Evolutionary conservation across 495 filamentous ascomycete species (phyloP), one percentile per base, ranked within the genome.

Genomic region (Lasiosphaeria miniovina): DNA sequence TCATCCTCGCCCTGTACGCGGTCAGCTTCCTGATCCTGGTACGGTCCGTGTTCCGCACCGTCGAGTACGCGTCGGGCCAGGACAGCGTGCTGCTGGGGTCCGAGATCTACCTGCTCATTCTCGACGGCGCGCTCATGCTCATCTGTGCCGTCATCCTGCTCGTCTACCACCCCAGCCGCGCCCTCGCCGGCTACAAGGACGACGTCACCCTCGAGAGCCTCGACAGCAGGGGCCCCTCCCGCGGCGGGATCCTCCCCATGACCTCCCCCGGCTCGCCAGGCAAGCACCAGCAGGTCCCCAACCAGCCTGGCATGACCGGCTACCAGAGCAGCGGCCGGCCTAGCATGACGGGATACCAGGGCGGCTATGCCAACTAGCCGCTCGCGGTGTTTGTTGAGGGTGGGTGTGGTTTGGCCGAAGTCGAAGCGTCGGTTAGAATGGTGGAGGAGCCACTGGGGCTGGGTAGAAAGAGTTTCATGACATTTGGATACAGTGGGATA

Each of bases 11-110:
- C 8, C 76, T 88, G 4, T 89, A 88, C 65, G 55, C 38, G 5
- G 74, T 74, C 6, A 81, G 77, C 54, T 66, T 63, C 1, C 68
- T 89, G 8, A 88, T 90, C 58, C 61, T 90, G 54, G 63, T 88
- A 3, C 80, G 88, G 6, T 83, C 77, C 7, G 58, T 89, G 6
- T 82, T 88, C 63, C 77, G 88, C 32, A 74, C 86, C 17, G 71
- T 86, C 11, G 88, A 90, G 72, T 90, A 85, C 57, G 59, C 52
- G 14, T 14, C 36, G 52, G 67, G 67, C 17, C 60, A 51, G 40
- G 57, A 65, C 9, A 48, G 57, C 33, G 49, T 59, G 0, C 31
- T 69, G 51, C 58, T 63, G 57, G 11, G 46, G 33, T 48, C 24
- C 6, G 67, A 69, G 58, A 57, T 51, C 14, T 67, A 61, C 41